These are phyloP conservation scores for Termitomyces sp. DNA, from an alignment of 768 basidiomycete species.

Conservation along the genomic window DNA sequence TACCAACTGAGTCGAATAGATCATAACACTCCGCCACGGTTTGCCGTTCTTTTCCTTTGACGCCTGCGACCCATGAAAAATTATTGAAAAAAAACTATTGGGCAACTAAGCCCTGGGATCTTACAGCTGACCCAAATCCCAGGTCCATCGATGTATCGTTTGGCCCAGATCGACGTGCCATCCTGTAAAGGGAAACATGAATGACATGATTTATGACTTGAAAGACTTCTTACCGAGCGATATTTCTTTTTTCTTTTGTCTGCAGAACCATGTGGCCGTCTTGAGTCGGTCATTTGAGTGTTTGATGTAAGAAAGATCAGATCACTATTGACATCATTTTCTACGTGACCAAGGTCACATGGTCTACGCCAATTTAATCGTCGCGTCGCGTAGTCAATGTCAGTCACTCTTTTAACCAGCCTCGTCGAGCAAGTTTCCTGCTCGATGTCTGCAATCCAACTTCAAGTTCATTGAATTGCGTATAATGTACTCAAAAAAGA, in stretches of 20 bases:
- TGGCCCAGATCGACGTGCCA: constrained; percentile 65
- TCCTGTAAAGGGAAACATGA: constrained; percentile 37
- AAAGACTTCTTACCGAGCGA: constrained; percentile 37
- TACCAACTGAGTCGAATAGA: constrained; percentile 69
- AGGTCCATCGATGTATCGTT: constrained; percentile 69
- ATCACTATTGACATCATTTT: not conserved
- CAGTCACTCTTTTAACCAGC: too few relatives aligned
- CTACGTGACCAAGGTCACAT: not conserved
- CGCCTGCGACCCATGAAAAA: constrained; percentile 31
- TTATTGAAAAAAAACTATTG: not conserved
- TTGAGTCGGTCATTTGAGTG: constrained; percentile 6
- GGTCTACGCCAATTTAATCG: too few relatives aligned
- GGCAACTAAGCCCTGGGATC: constrained; percentile 7
- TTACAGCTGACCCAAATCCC: constrained; percentile 82
- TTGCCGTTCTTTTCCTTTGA: constrained; percentile 81
- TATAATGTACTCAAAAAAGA: too few relatives aligned
- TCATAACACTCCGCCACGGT: constrained; percentile 75
- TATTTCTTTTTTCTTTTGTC: constrained; percentile 45
- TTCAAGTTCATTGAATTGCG: too few relatives aligned
- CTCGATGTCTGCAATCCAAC: too few relatives aligned
- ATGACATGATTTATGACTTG: not conserved
- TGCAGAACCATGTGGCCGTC: not conserved
- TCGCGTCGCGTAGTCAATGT: too few relatives aligned
- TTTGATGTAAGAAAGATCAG: not conserved
- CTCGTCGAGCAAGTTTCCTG: too few relatives aligned